Evolutionary conservation across 208 protist genomes (phyloP).

Genomic region (Crithidia expoeki): DNA sequence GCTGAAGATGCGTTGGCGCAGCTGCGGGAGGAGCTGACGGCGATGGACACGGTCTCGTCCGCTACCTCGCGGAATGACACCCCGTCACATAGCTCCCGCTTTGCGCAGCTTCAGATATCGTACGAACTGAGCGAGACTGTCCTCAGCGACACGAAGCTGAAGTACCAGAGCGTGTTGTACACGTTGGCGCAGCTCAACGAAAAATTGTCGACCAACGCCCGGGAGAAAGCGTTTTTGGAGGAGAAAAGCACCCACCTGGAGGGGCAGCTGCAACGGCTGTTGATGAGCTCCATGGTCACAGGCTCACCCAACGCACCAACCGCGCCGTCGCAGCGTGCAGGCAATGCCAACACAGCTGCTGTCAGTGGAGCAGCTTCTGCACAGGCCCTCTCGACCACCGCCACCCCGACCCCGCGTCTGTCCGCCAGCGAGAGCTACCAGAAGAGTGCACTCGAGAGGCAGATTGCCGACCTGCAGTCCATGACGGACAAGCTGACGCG

Average conservation of each 20-base stretch:
- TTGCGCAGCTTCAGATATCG: constrained; percentile 20
- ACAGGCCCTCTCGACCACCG: no score
- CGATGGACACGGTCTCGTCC: not conserved
- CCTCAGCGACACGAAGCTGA: constrained; percentile 8
- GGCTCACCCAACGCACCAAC: constrained; percentile 4
- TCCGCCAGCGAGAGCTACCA: constrained; percentile 38
- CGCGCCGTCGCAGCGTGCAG: not conserved
- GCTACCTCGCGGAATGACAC: not conserved
- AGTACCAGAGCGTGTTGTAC: constrained; percentile 34
- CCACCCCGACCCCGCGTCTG: constrained; percentile 1
- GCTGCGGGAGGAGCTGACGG: constrained; percentile 14
- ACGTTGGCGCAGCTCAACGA: constrained; percentile 32
- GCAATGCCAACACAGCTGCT: not conserved
- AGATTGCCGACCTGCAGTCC: constrained; percentile 41
- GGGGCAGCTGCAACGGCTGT: constrained; percentile 71
- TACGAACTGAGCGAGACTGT: constrained; percentile 12
- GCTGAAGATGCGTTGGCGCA: constrained; percentile 2
- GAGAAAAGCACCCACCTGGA: constrained; percentile 64
- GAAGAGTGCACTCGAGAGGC: constrained; percentile 43
- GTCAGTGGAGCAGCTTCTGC: not conserved
- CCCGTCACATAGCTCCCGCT: not conserved
- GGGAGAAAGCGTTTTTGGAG: constrained; percentile 45
- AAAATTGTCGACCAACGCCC: constrained; percentile 22
- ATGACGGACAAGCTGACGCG: constrained; percentile 32
- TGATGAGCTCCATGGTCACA: constrained; percentile 31